Base-by-base conservation (phyloP, 805 yeast species). In the Suhomyces sp. region DNA sequence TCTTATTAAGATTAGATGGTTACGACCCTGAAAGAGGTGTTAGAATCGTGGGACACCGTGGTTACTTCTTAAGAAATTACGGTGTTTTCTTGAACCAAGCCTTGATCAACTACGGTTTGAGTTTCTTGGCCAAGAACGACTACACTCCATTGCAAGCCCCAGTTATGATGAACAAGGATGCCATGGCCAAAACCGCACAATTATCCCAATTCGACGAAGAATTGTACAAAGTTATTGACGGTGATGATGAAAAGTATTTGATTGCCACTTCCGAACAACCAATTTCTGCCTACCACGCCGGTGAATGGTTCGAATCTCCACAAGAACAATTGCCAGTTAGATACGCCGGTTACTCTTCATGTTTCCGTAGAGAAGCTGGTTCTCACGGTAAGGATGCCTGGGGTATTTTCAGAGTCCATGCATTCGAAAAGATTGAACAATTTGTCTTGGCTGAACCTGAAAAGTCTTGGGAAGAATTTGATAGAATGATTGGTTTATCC, bases 251-350 rank as follows among this genome's bases (percentile, higher is more conserved):
- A 70, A 93, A 91, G 72, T 93, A 93, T 62, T 76, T 93, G 63
- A 88, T 93, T 71, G 98, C 98, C 47, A 93, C 98, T 40, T 88
- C 97, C 28, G 98, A 93, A 72, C 98, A 93, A 74, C 98, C 98
- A 50, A 93, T 93, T 52, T 87, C 96, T 42, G 98, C 98, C 19
- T 90, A 84, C 70, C 98, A 93, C 69, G 81, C 96, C 35, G 83
- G 82, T 57, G 98, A 93, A 71, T 93, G 98, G 98, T 93, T 93
- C 54, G 98, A 93, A 70, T 82, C 85, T 53, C 98, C 98, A 40
- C 81, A 82, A 43, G 97, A 90, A 68, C 98, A 93, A 72, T 77
- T 93, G 51, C 98, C 98, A 43, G 77, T 88, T 46, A 85, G 95
- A 68, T 93, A 93, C 58, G 98, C 96, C 31, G 98, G 98, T 55